Conservation (phyloP, 805 yeast genomes). For the Suhomyces pyralidae region DNA sequence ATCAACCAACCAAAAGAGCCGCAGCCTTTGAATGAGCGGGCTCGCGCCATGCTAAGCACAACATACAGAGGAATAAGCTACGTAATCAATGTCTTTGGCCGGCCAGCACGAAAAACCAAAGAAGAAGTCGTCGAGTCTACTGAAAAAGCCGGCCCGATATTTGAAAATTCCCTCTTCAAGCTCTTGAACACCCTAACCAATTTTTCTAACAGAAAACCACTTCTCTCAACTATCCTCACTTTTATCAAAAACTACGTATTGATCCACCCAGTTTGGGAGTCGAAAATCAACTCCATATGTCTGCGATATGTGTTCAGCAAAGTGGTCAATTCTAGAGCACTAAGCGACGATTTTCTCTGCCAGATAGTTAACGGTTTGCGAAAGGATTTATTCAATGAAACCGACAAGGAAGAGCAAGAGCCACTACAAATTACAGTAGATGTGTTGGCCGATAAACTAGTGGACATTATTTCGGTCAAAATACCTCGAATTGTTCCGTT, state of each 20-base stretch:
- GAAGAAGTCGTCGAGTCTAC: not conserved
- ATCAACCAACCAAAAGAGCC: not conserved
- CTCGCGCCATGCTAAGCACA: not conserved
- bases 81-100: not conserved
- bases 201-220: conserved; percentile 17
- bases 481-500: conserved; percentile 1
- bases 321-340: conserved; percentile 1
- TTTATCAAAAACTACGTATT: not conserved
- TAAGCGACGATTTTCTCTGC: conserved; percentile 6
- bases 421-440: not conserved
- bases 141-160: not conserved
- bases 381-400: conserved; percentile 11
- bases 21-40: not conserved
- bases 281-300: conserved; percentile 2
- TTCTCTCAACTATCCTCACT: conserved; percentile 10
- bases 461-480: conserved; percentile 5
- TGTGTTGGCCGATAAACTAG: conserved; percentile 13
- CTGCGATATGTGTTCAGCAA: conserved; percentile 8
- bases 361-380: conserved; percentile 13
- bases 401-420: not conserved
- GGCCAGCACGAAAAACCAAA: not conserved
- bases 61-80: not conserved
- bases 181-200: conserved; percentile 17
- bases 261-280: conserved; percentile 1
- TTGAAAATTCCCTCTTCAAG: conserved; percentile 16